Evolutionary conservation across 2,329 filamentous ascomycete species (phyloP).

Genomic region (Ciborinia camelliae): DNA sequence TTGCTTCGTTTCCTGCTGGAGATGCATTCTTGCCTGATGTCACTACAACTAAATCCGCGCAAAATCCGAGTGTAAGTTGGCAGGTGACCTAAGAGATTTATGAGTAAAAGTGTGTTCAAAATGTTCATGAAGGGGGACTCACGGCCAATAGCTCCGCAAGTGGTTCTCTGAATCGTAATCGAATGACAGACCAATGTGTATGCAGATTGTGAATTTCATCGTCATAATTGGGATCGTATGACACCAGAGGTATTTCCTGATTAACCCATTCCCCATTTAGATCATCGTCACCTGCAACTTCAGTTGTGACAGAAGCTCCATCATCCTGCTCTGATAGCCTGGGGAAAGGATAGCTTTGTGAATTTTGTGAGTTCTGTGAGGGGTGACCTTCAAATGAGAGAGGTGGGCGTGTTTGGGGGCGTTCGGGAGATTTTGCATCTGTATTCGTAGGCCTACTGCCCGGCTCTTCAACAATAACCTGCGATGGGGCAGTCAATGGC

Average conservation of each 20-base stretch:
- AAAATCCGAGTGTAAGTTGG: conserved; percentile 47
- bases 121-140: conserved; percentile 16
- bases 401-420: not conserved
- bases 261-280: conserved; percentile 24
- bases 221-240: conserved; percentile 27
- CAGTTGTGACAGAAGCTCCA: conserved; percentile 26
- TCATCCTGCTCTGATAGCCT: conserved; percentile 23
- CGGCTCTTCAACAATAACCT: conserved; percentile 22
- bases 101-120: not conserved
- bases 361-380: not conserved
- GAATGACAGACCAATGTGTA: conserved; percentile 45
- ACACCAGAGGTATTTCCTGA: conserved; percentile 25
- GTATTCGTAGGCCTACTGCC: conserved; percentile 1
- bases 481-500: conserved; percentile 19
- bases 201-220: conserved; percentile 35
- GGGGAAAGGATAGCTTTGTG: conserved; percentile 14
- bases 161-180: conserved; percentile 47
- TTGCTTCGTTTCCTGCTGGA: conserved; percentile 42
- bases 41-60: conserved; percentile 45
- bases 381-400: conserved; percentile 6
- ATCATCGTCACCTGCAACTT: conserved; percentile 24
- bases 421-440: not conserved
- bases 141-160: conserved; percentile 52
- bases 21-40: conserved; percentile 25
- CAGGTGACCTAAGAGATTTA: conserved; percentile 29